Evolutionary conservation across 2,329 filamentous ascomycete species (phyloP), one percentile per base, ranked within the genome.

Genomic region (Thielaviopsis populi): DNA sequence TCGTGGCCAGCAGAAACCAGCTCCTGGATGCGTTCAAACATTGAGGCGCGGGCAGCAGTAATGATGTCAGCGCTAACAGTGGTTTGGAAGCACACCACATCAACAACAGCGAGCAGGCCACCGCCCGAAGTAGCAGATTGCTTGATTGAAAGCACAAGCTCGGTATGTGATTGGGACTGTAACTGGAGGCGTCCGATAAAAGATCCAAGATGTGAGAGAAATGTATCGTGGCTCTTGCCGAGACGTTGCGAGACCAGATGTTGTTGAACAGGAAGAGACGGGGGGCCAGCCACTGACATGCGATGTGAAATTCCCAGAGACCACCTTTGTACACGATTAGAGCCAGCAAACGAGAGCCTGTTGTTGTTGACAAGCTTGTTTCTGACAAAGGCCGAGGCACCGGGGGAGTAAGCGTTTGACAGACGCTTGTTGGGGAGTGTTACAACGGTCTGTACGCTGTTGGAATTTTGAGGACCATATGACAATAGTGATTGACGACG

Each of bases 131-230:
- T 80, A 10, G 91, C 88, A 8, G 91, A 89, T 72, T 92, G 86
- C 71, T 89, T 86, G 59, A 95, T 92, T 17, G 89, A 91, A 11
- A 85, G 76, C 40, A 91, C 84, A 59, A 97, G 80, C 72, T 96
- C 91, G 0, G 87, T 83, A 8, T 90, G 87, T 7, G 91, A 94
- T 67, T 94, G 87, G n/a, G 91, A 94, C 72, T 96, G 91, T 66
- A 96, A 79, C 73, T 96, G 90, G 64, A 96, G 80, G 43, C 84
- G 80, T 17, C 94, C 94, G 72, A 97, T 92, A 72, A 97, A 96
- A 3, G 90, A 95, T 61, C 89, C 92, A 61, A 99, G 83, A 71
- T 91, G 88, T 6, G 91, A 94, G 62, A 99, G 77, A 70, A 97
- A 96, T 7, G 83, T 83, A 75, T 97, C 91, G 75, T 96, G 91